Evolutionary conservation across 768 basidiomycete genomes (phyloP), one percentile per base, ranked within the genome.

Genomic region (Naganishia randhawae): DNA sequence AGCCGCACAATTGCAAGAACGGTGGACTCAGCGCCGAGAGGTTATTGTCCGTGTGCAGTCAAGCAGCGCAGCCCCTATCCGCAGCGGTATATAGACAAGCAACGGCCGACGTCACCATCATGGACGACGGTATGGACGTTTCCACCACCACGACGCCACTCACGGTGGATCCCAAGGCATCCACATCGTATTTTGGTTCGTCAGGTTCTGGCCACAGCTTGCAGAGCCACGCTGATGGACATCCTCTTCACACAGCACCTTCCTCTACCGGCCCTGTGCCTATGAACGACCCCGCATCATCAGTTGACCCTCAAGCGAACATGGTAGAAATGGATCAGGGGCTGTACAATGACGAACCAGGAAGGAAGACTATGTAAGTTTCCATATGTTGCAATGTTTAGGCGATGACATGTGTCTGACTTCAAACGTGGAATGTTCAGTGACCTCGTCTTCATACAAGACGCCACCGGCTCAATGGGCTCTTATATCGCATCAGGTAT

Each of bases 391-490:
- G 25, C n/a, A 22, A n/a, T 5, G 63, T 17, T 41, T 19, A 51
- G 22, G n/a, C n/a, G n/a, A 33, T 10, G n/a, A 19, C 25, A 25
- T 53, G 33, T 48, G 19, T 39, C 51, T 33, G 42, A 22, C 17
- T 11, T 33, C 16, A 17, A 17, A 6, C 7, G 8, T 65, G 42
- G 42, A 22, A 50, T 62, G 1, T 41, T 3, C 42, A 69, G 69
- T 37, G 93, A 96, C 81, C 86, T 96, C 69, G 92, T 93, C 52
- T 96, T 96, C 82, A 86, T 96, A 22, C 91, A 95, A 78, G 92
- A 96, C 81, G 94, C 92, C 80, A 96, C 92, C 8, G 92, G 92
- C 16, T 77, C 75, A 10, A 79, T 79, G 78, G 77, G 78, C 57
- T 72, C 70, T 39, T 79, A 78, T 66, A 78, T 79, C 69, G 74